Percentiles rank a stretch among this genome's conserved stretches.
phyloP scores from a whole-genome alignment of 2,329 filamentous ascomycete species.

The Fusarium sp. region DNA sequence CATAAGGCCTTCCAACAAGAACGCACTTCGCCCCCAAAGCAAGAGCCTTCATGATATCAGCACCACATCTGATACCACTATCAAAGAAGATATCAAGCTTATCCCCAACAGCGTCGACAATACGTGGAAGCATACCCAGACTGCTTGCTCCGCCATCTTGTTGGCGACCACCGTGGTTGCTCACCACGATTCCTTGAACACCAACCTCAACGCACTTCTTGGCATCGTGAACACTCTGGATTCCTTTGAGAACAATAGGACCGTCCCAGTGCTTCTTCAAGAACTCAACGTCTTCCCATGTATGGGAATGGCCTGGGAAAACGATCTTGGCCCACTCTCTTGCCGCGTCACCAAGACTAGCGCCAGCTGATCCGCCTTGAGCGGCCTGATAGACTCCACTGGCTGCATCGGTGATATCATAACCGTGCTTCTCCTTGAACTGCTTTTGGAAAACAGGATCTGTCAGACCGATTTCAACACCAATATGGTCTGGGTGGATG shows the following conservation, averaged over 20 bases:
- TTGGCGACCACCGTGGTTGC: slow-evolving; percentile 28
- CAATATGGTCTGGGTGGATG: slow-evolving; percentile 31
- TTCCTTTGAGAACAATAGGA: slow-evolving; percentile 25
- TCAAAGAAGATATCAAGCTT: slow-evolving; percentile 18
- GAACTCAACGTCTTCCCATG: slow-evolving; percentile 28
- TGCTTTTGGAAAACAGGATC: slow-evolving; percentile 28
- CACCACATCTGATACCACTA: slow-evolving; percentile 15
- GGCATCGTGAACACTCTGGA: slow-evolving; percentile 24
- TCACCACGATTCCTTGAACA: slow-evolving; percentile 29
- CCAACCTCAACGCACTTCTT: slow-evolving; percentile 24
- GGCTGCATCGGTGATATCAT: slow-evolving; percentile 12
- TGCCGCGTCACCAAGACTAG: slow-evolving; percentile 18
- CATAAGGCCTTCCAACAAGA: slow-evolving; percentile 15
- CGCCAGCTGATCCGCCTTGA: slow-evolving; percentile 21
- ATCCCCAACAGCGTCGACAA: slow-evolving; percentile 1
- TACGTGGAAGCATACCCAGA: slow-evolving; percentile 26
- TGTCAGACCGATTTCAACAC: slow-evolving; percentile 30
- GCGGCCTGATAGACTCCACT: slow-evolving; percentile 26
- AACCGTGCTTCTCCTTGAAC: slow-evolving; percentile 25
- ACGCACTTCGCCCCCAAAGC: slow-evolving; percentile 15
- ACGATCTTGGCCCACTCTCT: slow-evolving; percentile 37
- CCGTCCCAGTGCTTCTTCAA: slow-evolving; percentile 31
- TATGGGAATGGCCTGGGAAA: slow-evolving; percentile 25
- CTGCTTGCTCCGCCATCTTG: slow-evolving; percentile 32
- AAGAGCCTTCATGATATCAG: slow-evolving; percentile 21